Evolutionary conservation across 192 early-diverging fungal genomes (phyloP).

Genomic region (Diversispora eburnea): DNA sequence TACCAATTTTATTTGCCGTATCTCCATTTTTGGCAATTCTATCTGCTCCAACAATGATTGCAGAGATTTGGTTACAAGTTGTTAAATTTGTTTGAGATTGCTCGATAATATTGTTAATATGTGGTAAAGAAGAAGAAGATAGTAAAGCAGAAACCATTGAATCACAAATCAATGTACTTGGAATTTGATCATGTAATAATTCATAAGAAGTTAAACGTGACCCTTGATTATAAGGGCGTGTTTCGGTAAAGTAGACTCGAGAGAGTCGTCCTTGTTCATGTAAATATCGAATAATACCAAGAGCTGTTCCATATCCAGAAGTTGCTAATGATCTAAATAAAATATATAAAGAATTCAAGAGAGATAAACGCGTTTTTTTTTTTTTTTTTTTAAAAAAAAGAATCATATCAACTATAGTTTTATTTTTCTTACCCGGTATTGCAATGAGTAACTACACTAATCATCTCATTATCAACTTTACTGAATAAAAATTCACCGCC

Average conservation of each 20-base stretch:
- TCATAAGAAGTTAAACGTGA: slow-evolving; percentile 93
- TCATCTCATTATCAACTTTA: slow-evolving; percentile 30
- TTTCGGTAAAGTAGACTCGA: slow-evolving; percentile 93
- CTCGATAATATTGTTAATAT: too few species aligned
- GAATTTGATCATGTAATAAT: slow-evolving; percentile 88
- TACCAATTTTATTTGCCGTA: slow-evolving; percentile 98
- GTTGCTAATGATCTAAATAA: slow-evolving; percentile 62
- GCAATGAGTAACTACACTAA: slow-evolving; percentile 89
- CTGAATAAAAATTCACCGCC: slow-evolving; percentile 75
- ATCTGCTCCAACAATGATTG: slow-evolving; percentile 95
- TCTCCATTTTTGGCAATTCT: slow-evolving; percentile 95
- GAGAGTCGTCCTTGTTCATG: slow-evolving; percentile 51
- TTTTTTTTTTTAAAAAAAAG: background rate
- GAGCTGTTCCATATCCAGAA: slow-evolving; percentile 85
- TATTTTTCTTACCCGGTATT: slow-evolving; percentile 78
- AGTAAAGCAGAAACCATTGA: slow-evolving; percentile 87
- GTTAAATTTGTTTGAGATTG: background rate
- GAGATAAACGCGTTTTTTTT: background rate
- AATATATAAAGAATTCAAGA: slow-evolving; percentile 17
- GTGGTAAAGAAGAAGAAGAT: slow-evolving; percentile 32
- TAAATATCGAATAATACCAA: slow-evolving; percentile 88
- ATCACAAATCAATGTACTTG: slow-evolving; percentile 87
- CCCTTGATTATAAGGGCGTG: slow-evolving; percentile 98
- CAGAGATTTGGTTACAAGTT: slow-evolving; percentile 49
- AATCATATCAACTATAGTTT: background rate